A percentile compares a stretch with the other conserved stretches of the same genome.
Conservation (phyloP, 129 eudicot species). For the Lactuca sativa region DNA sequence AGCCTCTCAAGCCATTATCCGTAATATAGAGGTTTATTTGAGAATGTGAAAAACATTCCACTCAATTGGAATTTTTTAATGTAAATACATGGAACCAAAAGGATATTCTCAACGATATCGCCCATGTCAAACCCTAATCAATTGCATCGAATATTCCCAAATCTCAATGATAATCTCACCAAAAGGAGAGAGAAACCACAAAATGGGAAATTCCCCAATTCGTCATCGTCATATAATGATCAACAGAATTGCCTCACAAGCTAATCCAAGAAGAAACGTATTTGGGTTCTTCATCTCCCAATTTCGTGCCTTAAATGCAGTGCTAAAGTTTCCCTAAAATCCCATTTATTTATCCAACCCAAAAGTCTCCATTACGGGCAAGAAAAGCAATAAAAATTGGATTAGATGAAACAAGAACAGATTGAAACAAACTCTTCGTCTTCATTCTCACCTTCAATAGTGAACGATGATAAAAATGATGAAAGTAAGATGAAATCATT, state of each 20-base stretch:
- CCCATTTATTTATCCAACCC: slow-evolving; percentile 6
- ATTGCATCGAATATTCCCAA: slow-evolving; percentile 37
- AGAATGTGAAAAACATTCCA: too few relatives aligned
- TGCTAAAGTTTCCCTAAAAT: slow-evolving; percentile 1
- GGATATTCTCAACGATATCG: not conserved
- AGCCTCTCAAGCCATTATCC: too few relatives aligned
- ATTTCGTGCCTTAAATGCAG: slow-evolving; percentile 16
- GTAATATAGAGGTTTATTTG: too few relatives aligned
- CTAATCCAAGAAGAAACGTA: slow-evolving; percentile 23
- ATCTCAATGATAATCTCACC: slow-evolving; percentile 28
- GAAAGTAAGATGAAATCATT: slow-evolving; percentile 15
- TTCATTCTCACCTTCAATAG: slow-evolving; percentile 4
- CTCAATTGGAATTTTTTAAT: not conserved
- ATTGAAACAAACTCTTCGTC: slow-evolving; percentile 23
- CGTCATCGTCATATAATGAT: slow-evolving; percentile 16
- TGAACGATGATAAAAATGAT: slow-evolving; percentile 20
- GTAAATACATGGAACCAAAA: not conserved
- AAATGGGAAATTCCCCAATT: slow-evolving; percentile 13
- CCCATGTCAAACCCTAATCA: slow-evolving; percentile 25
- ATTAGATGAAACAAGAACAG: slow-evolving; percentile 31
- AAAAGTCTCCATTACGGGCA: slow-evolving; percentile 1
- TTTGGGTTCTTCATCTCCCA: slow-evolving; percentile 16
- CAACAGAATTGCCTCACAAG: slow-evolving; percentile 16
- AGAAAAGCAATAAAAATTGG: slow-evolving; percentile 5
- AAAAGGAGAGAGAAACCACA: slow-evolving; percentile 7